These are phyloP conservation scores for Claviceps sp. DNA, from an alignment of 2,329 filamentous ascomycete species.

Conservation along the genomic window DNA sequence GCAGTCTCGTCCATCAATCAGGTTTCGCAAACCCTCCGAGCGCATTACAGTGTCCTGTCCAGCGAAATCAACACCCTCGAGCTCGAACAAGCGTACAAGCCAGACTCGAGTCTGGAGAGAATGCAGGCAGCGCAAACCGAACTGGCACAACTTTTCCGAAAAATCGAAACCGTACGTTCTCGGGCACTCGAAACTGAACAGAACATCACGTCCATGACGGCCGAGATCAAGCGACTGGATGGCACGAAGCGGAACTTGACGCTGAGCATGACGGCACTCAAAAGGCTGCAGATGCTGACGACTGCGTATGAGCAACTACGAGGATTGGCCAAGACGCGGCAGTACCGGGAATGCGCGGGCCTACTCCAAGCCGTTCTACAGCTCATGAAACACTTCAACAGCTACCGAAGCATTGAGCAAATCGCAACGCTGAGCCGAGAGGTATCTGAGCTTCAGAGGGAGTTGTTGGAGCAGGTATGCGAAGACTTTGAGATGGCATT, in stretches of 20 bases:
- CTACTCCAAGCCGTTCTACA: slow-evolving; percentile 90
- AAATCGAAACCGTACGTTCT: slow-evolving; percentile 85
- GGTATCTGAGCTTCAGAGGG: slow-evolving; percentile 83
- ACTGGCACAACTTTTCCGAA: slow-evolving; percentile 78
- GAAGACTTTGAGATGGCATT: slow-evolving; percentile 97
- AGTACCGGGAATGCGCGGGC: slow-evolving; percentile 91
- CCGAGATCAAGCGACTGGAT: slow-evolving; percentile 94
- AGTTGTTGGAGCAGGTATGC: slow-evolving; percentile 92
- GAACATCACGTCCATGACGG: slow-evolving; percentile 96
- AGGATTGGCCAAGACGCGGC: slow-evolving; percentile 67
- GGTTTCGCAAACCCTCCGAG: slow-evolving; percentile 60
- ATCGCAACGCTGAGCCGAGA: slow-evolving; percentile 87
- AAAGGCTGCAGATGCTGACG: slow-evolving; percentile 94
- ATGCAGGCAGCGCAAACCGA: slow-evolving; percentile 88
- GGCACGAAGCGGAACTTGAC: slow-evolving; percentile 94
- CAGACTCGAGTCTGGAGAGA: slow-evolving; percentile 75
- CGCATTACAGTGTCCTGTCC: slow-evolving; percentile 72
- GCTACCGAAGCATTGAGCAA: slow-evolving; percentile 94
- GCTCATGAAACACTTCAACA: slow-evolving; percentile 97
- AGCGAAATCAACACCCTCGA: slow-evolving; percentile 60
- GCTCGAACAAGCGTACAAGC: slow-evolving; percentile 69
- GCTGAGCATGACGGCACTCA: slow-evolving; percentile 92
- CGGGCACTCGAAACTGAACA: slow-evolving; percentile 86
- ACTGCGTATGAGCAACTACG: slow-evolving; percentile 96
- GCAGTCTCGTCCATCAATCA: slow-evolving; percentile 63